These are phyloP conservation scores for Musa acuminata DNA, from an alignment of 176 grass and related monocot species.

Conservation along the genomic window DNA sequence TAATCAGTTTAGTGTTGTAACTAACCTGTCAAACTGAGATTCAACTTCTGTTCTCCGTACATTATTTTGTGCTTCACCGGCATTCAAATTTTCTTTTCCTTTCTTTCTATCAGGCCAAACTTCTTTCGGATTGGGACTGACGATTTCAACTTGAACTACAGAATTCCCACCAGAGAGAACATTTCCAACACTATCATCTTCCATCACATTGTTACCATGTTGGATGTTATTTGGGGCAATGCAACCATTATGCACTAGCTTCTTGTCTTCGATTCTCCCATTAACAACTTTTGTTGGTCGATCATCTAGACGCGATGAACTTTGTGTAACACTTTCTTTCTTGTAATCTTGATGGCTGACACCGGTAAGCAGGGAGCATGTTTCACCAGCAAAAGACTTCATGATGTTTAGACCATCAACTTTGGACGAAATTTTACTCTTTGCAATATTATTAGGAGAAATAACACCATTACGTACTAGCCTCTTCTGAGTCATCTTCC, in stretches of 20 bases:
- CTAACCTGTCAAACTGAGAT: neutral
- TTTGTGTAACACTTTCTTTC: no score
- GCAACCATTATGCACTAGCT: constrained; percentile 23
- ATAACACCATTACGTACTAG: neutral
- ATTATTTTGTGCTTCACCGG: neutral
- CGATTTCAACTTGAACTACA: neutral
- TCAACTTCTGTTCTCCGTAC: neutral
- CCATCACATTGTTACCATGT: neutral
- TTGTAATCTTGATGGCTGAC: neutral
- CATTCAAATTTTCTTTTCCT: neutral
- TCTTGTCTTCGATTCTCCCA: neutral
- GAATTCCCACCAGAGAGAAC: constrained; percentile 9
- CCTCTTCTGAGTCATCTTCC: neutral
- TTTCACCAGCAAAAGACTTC: neutral
- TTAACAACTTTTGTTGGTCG: neutral
- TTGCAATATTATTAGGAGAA: neutral
- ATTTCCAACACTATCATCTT: neutral
- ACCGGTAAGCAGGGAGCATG: neutral
- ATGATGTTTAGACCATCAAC: neutral
- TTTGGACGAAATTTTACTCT: neutral
- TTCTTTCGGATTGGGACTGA: neutral
- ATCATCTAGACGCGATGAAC: no score
- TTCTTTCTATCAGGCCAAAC: neutral
- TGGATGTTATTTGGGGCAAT: constrained; percentile 19
- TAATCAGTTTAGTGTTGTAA: neutral